These are phyloP conservation scores for Amyloporia xantha DNA, from an alignment of 768 basidiomycete genomes.

Conservation along the genomic window DNA sequence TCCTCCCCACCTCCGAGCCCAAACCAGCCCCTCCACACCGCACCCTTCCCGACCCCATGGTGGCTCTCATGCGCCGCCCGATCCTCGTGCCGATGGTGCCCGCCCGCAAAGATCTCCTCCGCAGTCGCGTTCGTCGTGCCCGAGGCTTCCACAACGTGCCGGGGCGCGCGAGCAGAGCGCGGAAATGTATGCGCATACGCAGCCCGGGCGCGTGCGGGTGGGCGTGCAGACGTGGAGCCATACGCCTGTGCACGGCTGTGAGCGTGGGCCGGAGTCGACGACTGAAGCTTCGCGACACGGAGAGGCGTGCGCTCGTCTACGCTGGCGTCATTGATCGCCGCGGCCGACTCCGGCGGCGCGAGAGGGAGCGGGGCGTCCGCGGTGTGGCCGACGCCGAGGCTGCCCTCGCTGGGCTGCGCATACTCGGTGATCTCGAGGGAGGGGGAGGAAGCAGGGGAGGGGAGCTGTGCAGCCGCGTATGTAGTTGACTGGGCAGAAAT, in stretches of 20 bases:
- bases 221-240: neutral
- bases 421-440: neutral
- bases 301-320: neutral
- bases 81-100: slow-evolving; percentile 23
- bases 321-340: neutral
- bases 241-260: neutral
- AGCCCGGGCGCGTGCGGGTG: neutral
- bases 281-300: too few species aligned
- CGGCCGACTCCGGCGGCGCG: slow-evolving; percentile 9
- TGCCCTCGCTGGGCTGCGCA: too few species aligned
- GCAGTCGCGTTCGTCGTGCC: neutral
- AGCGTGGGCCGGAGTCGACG: neutral
- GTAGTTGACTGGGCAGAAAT: too few species aligned
- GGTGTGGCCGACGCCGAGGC: slow-evolving; percentile 1
- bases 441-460: neutral
- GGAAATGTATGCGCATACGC: neutral
- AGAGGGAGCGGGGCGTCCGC: slow-evolving; percentile 10
- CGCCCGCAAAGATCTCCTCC: slow-evolving; percentile 19
- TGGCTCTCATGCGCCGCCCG: slow-evolving; percentile 17
- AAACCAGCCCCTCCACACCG: slow-evolving; percentile 5
- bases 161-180: neutral
- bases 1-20: slow-evolving; percentile 3
- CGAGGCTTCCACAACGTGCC: neutral
- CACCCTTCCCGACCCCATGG: slow-evolving; percentile 16
- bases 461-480: neutral